Evolutionary conservation across 371 early-diverging fungal genomes (phyloP), one percentile per base, ranked within the genome.

Genomic region (Smittium mucronatum): DNA sequence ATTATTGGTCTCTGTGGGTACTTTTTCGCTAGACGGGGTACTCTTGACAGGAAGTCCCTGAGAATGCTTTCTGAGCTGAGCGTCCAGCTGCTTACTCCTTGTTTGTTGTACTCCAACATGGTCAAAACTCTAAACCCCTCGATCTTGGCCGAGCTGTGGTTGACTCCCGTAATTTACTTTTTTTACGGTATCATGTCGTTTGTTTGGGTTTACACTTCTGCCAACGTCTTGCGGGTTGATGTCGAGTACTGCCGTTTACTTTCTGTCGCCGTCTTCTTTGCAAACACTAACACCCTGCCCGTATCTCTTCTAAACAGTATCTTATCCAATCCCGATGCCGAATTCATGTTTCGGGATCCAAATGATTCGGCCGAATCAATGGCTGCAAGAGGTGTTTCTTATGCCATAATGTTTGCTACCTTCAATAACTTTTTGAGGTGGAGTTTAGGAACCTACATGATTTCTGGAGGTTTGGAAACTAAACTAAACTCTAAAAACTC

Each of bases 221-320:
- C 79, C 1, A 69, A 75, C 26, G 33, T 77, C 32, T 68, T 84
- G 28, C 63, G 80, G 26, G 79, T 84, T 63, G 73, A 80, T 1
- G 73, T 73, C n/a, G 79, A 77, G 21, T 85, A 86, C 59, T 80
- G 79, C 15, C 81, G 83, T 26, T 85, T 90, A 73, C 82, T 87
- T 16, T 74, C 78, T 11, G 86, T 86, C 8, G 86, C 88, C 21
- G 79, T 83, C 67, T 81, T 88, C 74, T 89, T 89, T 71, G 81
- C 83, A 58, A 90, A 90, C 70, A 84, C 88, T 66, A 90, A 90
- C 75, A 85, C 87, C 15, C 71, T 89, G 15, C 88, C 90, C 15
- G 83, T 90, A 35, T 87, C 89, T 2, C 75, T 88, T 28, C 81
- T 90, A 34, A 79, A 85, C 32, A 86, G 86, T 33, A 78, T 89